Conservation (phyloP, 441 rosid species). For the Populus tomentosa region DNA sequence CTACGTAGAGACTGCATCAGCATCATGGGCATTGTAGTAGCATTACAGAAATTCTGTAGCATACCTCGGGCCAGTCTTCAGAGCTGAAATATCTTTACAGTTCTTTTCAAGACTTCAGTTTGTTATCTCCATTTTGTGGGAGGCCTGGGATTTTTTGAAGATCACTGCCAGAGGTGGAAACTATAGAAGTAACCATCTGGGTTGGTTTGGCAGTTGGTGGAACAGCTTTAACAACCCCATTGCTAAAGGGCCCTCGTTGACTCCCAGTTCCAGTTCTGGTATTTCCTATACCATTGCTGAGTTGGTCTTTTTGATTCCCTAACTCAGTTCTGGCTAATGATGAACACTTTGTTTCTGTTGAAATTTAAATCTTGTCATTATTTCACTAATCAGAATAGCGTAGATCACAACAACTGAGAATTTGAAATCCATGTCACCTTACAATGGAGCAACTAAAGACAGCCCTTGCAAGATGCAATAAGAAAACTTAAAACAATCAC, state of each 20-base stretch:
- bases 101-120: constrained; percentile 32
- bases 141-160: constrained; percentile 29
- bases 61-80: constrained; percentile 19
- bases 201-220: constrained; percentile 30
- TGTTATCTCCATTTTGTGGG: constrained; percentile 47
- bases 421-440: no score
- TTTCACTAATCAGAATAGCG: no score
- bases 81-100: constrained; percentile 18
- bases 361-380: no score
- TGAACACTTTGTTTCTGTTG: no score
- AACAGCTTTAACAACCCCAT: constrained; percentile 36
- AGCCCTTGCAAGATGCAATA: no score
- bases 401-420: no score
- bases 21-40: constrained; percentile 16
- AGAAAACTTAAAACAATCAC: no score
- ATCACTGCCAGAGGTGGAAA: constrained; percentile 25
- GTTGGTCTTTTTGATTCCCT: constrained; percentile 36
- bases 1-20: constrained; percentile 21
- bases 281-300: constrained; percentile 32
- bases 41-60: constrained; percentile 15
- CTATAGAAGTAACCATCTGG: constrained; percentile 22
- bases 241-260: constrained; percentile 35
- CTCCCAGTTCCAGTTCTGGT: constrained; percentile 43
- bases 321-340: constrained; percentile 57
- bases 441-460: no score